Base-by-base conservation (phyloP, 2,329 filamentous ascomycete species). In the Diaporthe aspalathi region DNA sequence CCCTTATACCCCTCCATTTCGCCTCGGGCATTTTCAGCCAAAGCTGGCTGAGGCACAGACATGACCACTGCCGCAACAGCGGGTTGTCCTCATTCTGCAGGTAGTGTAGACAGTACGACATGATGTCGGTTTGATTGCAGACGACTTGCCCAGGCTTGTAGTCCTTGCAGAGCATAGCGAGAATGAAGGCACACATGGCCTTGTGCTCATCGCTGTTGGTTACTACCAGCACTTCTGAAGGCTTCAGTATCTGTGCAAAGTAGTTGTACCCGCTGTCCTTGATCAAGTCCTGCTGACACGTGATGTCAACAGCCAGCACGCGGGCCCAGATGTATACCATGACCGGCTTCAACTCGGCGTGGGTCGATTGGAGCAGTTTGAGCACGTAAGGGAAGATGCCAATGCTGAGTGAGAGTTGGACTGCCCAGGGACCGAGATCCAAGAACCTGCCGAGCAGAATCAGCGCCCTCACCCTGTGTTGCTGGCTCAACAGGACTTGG, bases 281-380 rank as follows among this genome's bases (percentile, higher is more conserved):
- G 76, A 98, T 90, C 16, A 99, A 85, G 80, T 99, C 96, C 73
- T 92, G 91, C 80, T 99, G 96, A 78, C 96, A 98, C 1, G 93
- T 94, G 72, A 96, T 91, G 78, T 99, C 96, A 7, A 99, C 96
- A 9, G 96, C 96, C 74, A 99, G 89, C 53, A 99, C 94, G 62
- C 96, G 90, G 7, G 96, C 95, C 96, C 96, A 99, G 74, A 99
- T 99, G 81, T 98, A 99, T 6, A 99, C 95, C 96, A 99, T 98
- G 72, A 98, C 95, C 0, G 96, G 95, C 79, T 98, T 98, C 73
- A 99, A 84, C 81, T 99, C 96, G 57, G 94, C 89, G 0, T 96
- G 96, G 57, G 97, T 95, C 5, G 96, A 98, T 80, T 99, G 96
- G 22, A 99, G 85, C 32, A 99, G 86, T 82, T 99, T 99, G 43